These are phyloP conservation scores for Pterulicium gracile DNA, from an alignment of 1,284 basidiomycete genomes.

Conservation along the genomic window DNA sequence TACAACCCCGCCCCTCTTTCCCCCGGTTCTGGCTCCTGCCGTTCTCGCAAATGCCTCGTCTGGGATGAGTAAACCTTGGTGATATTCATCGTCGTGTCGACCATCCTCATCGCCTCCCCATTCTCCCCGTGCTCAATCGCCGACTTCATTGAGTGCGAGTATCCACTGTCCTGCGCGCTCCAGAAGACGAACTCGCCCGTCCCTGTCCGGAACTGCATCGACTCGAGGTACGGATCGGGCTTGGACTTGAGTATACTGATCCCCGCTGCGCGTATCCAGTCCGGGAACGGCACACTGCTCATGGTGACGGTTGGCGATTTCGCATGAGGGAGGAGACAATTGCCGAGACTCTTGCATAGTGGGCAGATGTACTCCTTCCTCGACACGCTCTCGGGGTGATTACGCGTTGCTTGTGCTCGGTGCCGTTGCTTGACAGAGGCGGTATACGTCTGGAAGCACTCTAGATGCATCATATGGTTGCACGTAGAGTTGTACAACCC, in stretches of 20 bases:
- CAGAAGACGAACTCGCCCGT: constrained; percentile 81
- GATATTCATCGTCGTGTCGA: constrained; percentile 65
- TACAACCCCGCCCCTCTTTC: constrained; percentile 75
- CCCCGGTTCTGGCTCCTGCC: constrained; percentile 58
- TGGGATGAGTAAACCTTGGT: constrained; percentile 65
- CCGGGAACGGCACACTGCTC: constrained; percentile 54
- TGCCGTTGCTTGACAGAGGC: constrained; percentile 84
- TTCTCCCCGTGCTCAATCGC: constrained; percentile 30
- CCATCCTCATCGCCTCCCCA: constrained; percentile 56
- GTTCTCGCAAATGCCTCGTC: constrained; percentile 62
- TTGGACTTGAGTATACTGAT: constrained; percentile 74
- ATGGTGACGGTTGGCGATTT: constrained; percentile 32
- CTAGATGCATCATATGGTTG: constrained; percentile 95
- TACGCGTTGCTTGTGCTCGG: constrained; percentile 81
- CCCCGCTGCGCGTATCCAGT: constrained; percentile 74
- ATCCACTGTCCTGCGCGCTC: constrained; percentile 68
- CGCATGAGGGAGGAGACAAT: constrained; percentile 82
- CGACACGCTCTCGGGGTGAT: constrained; percentile 90
- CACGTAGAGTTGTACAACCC: constrained; percentile 88
- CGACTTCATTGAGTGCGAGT: constrained; percentile 41
- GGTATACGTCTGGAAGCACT: constrained; percentile 90
- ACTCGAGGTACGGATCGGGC: constrained; percentile 57
- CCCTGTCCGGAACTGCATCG: constrained; percentile 62
- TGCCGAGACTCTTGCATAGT: constrained; percentile 96
- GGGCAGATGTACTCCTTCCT: constrained; percentile 96